Evolutionary conservation across 805 yeast species (phyloP), one percentile per base, ranked within the genome.

Genomic region (Metschnikowia vanudenii): DNA sequence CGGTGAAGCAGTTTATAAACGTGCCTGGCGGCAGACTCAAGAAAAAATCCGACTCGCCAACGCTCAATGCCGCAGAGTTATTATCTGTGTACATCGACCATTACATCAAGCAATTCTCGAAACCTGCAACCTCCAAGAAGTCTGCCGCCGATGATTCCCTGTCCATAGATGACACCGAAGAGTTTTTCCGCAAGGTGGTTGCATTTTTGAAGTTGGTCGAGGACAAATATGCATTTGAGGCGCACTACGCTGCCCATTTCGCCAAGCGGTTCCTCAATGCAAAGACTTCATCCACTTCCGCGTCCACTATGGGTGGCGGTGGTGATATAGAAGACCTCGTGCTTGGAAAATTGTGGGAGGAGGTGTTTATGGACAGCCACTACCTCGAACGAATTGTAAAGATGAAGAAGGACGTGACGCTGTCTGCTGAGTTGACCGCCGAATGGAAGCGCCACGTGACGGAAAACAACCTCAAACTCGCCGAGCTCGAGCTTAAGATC

Each of bases 141-240:
- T 24, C 42, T 19, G 49, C 39, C 28, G 3, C 45, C 9, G 48
- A 43, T 19, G 52, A 37, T 6, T 35, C 35, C 6, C 44, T 52
- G 4, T 48, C 57, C 17, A 47, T 54, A 13, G 64, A 62, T 44
- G 58, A 52, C 26, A 54, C 62, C 3, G 71, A 68, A 54, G 71
- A 55, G 8, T 63, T 78, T 9, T 65, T 89, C 45, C 72, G 71
- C 37, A 75, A 76, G 22, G 79, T 89, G 0, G 74, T 87, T 11
- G 65, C 74, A 18, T 75, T 91, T 28, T 81, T 90, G 57, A 71
- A 84, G 46, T 82, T 80, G 58, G 73, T 90, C 38, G 75, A 80
- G 49, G 96, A 91, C 56, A 91, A 89, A 59, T 97, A 90, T 65
- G 69, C 86, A 20, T 91, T 90, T 67, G 96, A 89, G 60, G 84